These are phyloP conservation scores for Boletus pseudopeckii DNA, from an alignment of 768 basidiomycete genomes.

Conservation along the genomic window DNA sequence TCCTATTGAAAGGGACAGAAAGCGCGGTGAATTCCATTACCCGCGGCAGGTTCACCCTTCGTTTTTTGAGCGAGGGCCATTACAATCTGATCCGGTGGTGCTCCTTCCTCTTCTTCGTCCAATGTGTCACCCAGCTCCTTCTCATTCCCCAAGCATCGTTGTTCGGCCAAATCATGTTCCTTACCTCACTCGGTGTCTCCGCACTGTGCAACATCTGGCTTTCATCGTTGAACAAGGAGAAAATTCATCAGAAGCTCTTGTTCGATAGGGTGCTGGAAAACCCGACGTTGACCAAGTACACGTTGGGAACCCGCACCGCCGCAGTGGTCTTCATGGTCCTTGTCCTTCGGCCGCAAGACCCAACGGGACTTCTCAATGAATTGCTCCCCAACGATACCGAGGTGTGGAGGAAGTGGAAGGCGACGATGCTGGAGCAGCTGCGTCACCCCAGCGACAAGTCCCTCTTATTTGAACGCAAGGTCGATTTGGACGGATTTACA, in stretches of 20 bases:
- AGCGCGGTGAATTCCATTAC: constrained; percentile 29
- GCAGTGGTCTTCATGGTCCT: constrained; percentile 17
- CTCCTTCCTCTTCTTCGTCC: constrained; percentile 21
- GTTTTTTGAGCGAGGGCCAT: constrained; percentile 13
- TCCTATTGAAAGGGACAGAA: constrained; percentile 29
- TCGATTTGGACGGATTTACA: constrained; percentile 1
- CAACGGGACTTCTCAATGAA: constrained; percentile 9
- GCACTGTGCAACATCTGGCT: constrained; percentile 25
- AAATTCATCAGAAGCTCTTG: constrained; percentile 14
- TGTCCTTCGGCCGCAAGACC: constrained; percentile 4
- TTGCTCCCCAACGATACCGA: constrained; percentile 21
- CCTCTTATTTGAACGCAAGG: neutral
- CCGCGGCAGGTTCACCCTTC: constrained; percentile 16
- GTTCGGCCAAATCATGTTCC: constrained; percentile 32
- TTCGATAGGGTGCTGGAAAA: constrained; percentile 7
- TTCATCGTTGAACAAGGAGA: constrained; percentile 30
- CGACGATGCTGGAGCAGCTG: constrained; percentile 1
- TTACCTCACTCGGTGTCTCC: constrained; percentile 25
- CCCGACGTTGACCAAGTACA: constrained; percentile 15
- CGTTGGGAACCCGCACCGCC: constrained; percentile 14
- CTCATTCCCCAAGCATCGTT: constrained; percentile 30
- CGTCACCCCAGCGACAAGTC: neutral
- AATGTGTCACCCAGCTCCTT: constrained; percentile 28
- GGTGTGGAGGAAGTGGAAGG: constrained; percentile 22
- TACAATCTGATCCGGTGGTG: constrained; percentile 18